phyloP scores from a whole-genome alignment of 202 grass and related monocot genomes.

The Miscanthus sacchariflorus region DNA sequence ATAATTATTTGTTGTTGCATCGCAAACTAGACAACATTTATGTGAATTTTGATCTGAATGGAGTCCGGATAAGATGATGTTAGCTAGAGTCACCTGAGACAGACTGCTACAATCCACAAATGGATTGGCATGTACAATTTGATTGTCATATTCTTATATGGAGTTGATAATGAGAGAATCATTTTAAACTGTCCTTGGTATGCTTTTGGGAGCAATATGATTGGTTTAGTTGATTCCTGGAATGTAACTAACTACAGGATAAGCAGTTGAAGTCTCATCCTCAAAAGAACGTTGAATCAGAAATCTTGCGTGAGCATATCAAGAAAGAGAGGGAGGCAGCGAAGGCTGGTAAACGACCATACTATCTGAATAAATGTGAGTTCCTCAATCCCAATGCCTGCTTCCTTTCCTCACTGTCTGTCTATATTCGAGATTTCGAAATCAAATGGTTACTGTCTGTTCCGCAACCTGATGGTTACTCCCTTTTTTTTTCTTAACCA shows the following conservation, averaged over 20 bases:
- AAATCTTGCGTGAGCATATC: conserved; percentile 80
- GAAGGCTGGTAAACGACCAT: conserved; percentile 75
- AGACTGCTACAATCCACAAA: conserved; percentile 6
- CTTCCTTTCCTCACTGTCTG: not conserved
- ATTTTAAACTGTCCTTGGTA: not conserved
- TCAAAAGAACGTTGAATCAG: conserved; percentile 70
- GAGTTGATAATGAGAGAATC: not conserved
- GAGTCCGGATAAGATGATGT: not conserved
- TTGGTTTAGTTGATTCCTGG: conserved; percentile 27
- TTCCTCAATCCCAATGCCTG: not conserved
- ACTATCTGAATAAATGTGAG: conserved; percentile 95
- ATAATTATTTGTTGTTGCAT: conserved; percentile 4
- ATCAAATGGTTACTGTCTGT: conserved; percentile 28
- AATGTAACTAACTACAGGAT: conserved; percentile 61
- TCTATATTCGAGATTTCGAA: conserved; percentile 3
- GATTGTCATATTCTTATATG: not conserved
- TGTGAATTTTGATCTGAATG: not conserved
- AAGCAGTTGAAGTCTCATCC: conserved; percentile 82
- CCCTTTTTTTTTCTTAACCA: conserved; percentile 58
- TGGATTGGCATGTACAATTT: conserved; percentile 10
- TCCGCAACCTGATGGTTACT: conserved; percentile 26
- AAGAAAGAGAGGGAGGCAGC: conserved; percentile 94
- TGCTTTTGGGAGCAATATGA: conserved; percentile 23
- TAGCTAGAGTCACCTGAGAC: not conserved
- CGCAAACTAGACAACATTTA: not conserved